These are phyloP conservation scores for Naganishia onofrii DNA, from an alignment of 768 basidiomycete genomes.

Conservation along the genomic window DNA sequence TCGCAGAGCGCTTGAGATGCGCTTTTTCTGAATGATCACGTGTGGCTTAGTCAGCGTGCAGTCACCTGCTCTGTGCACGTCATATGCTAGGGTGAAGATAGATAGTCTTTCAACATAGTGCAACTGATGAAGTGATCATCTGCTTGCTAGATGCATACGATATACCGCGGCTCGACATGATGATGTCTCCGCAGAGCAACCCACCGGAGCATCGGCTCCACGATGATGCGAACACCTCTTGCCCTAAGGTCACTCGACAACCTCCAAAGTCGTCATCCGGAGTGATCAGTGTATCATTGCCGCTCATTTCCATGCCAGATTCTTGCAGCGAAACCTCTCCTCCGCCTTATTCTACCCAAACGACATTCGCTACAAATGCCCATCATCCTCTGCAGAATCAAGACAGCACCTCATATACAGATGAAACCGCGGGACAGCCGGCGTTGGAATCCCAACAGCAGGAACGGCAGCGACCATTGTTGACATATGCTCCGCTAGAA, in stretches of 20 bases:
- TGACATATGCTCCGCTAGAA: neutral
- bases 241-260: neutral
- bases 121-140: neutral
- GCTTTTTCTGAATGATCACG: constrained; percentile 1
- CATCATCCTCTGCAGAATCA: neutral
- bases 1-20: neutral
- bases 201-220: neutral
- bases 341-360: neutral
- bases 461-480: neutral
- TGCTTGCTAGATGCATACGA: neutral
- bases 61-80: too few relatives aligned
- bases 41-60: neutral
- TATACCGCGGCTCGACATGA: neutral
- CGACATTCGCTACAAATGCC: neutral
- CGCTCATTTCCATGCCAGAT: neutral
- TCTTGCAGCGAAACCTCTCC: neutral
- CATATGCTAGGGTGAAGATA: too few relatives aligned
- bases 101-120: neutral
- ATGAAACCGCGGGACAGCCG: neutral
- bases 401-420: neutral
- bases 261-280: neutral
- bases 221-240: neutral
- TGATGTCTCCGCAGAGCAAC: neutral
- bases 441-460: neutral
- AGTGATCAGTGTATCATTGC: neutral